Conservation (phyloP, 2,329 filamentous ascomycete genomes). For the Cadophora sp. region DNA sequence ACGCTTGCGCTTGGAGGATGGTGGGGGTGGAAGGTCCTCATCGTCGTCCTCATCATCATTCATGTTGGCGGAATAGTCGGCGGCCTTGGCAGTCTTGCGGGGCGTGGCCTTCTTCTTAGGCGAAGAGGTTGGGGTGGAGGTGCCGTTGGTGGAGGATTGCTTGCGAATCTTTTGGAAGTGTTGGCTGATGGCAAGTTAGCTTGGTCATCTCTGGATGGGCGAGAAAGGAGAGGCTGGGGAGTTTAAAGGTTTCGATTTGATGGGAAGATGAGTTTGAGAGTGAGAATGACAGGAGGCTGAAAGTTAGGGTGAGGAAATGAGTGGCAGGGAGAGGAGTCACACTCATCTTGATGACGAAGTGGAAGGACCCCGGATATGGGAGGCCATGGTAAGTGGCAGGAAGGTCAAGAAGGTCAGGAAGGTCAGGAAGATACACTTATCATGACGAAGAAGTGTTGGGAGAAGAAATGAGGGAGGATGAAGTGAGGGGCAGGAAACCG, state of each 20-base stretch:
- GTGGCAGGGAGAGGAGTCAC: neutral
- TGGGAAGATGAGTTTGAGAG: neutral
- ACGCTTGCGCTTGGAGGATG: conserved; percentile 30
- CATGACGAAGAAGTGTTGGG: neutral
- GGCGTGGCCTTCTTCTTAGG: conserved; percentile 7
- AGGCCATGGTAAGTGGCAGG: neutral
- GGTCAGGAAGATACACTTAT: neutral
- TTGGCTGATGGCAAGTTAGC: conserved; percentile 35
- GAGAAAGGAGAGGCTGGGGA: neutral
- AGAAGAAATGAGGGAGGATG: neutral
- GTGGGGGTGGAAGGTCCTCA: conserved; percentile 20
- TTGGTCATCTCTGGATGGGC: neutral
- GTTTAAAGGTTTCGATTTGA: neutral
- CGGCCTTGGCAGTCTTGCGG: neutral
- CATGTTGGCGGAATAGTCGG: neutral
- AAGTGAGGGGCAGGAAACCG: neutral
- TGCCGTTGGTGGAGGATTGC: conserved; percentile 16
- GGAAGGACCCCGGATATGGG: neutral
- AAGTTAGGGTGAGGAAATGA: neutral
- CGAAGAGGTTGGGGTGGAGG: neutral
- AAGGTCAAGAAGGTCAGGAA: no score
- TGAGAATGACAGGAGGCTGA: neutral
- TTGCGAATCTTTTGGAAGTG: conserved; percentile 44
- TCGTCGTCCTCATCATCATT: conserved; percentile 25
- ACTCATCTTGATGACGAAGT: neutral